These are phyloP conservation scores for Botryosphaeria dothidea DNA, from an alignment of 2,329 filamentous ascomycete species.

Conservation along the genomic window DNA sequence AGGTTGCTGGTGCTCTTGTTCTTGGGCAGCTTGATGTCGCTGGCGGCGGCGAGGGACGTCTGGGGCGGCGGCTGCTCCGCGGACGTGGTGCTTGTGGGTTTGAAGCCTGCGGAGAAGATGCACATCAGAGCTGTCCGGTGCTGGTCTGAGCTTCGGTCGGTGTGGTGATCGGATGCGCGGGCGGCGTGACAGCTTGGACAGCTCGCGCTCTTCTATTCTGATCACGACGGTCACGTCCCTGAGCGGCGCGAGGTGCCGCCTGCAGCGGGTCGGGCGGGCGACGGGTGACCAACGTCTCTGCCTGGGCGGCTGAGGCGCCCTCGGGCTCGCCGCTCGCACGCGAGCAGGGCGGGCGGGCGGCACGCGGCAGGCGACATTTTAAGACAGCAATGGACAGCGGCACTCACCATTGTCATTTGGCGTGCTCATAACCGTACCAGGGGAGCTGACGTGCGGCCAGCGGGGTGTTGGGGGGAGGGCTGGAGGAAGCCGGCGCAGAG, in stretches of 20 bases:
- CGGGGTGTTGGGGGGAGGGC: constrained; percentile 11
- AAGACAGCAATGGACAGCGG: constrained; percentile 1
- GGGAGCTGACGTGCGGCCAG: constrained; percentile 26
- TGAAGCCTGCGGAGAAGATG: constrained; percentile 18
- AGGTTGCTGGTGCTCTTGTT: constrained; percentile 53
- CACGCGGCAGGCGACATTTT: not conserved
- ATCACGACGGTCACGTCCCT: constrained; percentile 17
- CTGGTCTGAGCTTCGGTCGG: constrained; percentile 16
- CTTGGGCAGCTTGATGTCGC: constrained; percentile 45
- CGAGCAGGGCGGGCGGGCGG: not conserved
- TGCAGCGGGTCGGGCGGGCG: constrained; percentile 1
- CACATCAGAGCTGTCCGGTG: constrained; percentile 18
- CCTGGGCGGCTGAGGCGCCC: not conserved
- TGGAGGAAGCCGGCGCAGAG: constrained; percentile 5
- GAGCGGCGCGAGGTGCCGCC: not conserved
- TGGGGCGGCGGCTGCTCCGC: constrained; percentile 3
- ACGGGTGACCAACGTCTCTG: constrained; percentile 1
- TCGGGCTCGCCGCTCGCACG: not conserved
- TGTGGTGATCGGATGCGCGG: constrained; percentile 18
- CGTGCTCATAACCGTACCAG: constrained; percentile 41
- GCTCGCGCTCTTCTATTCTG: not conserved
- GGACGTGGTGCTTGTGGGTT: constrained; percentile 17
- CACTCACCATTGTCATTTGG: constrained; percentile 42
- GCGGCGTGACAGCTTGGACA: constrained; percentile 9
- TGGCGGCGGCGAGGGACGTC: constrained; percentile 19